These are phyloP conservation scores for Candida sanyiensis DNA, from an alignment of 805 yeast species.

Conservation along the genomic window DNA sequence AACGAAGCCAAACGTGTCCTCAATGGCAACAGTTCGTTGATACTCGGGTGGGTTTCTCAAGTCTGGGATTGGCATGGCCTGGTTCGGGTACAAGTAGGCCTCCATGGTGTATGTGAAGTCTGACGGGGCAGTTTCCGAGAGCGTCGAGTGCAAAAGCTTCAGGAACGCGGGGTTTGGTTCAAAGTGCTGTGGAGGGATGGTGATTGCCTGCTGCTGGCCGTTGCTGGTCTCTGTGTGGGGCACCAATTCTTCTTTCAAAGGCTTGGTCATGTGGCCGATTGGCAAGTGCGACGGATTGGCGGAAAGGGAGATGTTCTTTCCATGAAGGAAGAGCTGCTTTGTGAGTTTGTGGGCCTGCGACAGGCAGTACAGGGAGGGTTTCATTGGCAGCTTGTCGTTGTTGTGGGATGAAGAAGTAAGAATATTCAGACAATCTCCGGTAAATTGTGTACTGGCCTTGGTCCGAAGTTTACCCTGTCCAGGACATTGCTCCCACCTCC, in stretches of 20 bases:
- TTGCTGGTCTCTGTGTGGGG: no score
- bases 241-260: no score
- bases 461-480: no score
- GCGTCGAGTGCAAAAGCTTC: slow-evolving; percentile 6
- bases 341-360: not conserved
- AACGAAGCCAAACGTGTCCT: slow-evolving; percentile 67
- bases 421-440: no score
- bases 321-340: slow-evolving; percentile 1
- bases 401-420: no score
- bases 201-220: not conserved
- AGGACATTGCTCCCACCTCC: no score
- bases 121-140: slow-evolving; percentile 26
- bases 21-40: slow-evolving; percentile 65
- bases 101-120: slow-evolving; percentile 54
- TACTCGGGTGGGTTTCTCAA: slow-evolving; percentile 57
- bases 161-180: slow-evolving; percentile 11
- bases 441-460: no score
- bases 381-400: no score
- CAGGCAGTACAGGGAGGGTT: not conserved
- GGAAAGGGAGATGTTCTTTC: not conserved
- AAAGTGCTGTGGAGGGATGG: slow-evolving; percentile 7
- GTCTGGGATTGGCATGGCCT: slow-evolving; percentile 68
- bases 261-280: not conserved
- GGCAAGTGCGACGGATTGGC: slow-evolving; percentile 1
- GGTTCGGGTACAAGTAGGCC: slow-evolving; percentile 44